Evolutionary conservation across 2,329 filamentous ascomycete species (phyloP).

Genomic region (Colletotrichum cuscutae): DNA sequence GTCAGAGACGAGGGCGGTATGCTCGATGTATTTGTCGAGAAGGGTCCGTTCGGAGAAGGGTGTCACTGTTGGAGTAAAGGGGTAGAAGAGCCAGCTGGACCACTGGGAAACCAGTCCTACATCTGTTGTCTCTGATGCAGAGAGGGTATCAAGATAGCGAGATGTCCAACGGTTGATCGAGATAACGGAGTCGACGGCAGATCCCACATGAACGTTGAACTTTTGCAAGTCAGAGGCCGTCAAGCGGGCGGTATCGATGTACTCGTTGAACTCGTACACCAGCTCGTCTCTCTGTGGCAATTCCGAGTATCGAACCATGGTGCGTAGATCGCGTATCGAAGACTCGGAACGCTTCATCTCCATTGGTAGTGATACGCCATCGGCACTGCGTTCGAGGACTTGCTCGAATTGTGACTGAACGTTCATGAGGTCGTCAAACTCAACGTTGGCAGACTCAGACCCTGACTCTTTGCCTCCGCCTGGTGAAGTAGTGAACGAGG

Average conservation of each 20-base stretch:
- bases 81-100: slow-evolving; percentile 61
- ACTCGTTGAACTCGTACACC: slow-evolving; percentile 79
- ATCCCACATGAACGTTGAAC: slow-evolving; percentile 82
- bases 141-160: slow-evolving; percentile 73
- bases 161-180: slow-evolving; percentile 81
- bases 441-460: slow-evolving; percentile 51
- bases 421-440: slow-evolving; percentile 80
- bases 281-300: slow-evolving; percentile 76
- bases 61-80: slow-evolving; percentile 66
- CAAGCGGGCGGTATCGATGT: slow-evolving; percentile 74
- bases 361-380: slow-evolving; percentile 74
- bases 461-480: slow-evolving; percentile 27
- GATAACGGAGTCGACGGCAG: slow-evolving; percentile 79
- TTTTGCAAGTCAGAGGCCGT: slow-evolving; percentile 74
- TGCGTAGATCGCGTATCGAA: slow-evolving; percentile 78
- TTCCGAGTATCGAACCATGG: slow-evolving; percentile 76
- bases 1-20: slow-evolving; percentile 75
- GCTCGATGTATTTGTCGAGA: slow-evolving; percentile 79
- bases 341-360: slow-evolving; percentile 84
- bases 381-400: slow-evolving; percentile 74
- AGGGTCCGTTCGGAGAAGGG: slow-evolving; percentile 71
- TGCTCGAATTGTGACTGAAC: slow-evolving; percentile 82
- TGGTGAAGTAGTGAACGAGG: slow-evolving; percentile 35
- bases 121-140: slow-evolving; percentile 42
- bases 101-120: slow-evolving; percentile 52